These are phyloP conservation scores for Citrus cavaleriei DNA, from an alignment of 345 rosid genomes.

Conservation along the genomic window DNA sequence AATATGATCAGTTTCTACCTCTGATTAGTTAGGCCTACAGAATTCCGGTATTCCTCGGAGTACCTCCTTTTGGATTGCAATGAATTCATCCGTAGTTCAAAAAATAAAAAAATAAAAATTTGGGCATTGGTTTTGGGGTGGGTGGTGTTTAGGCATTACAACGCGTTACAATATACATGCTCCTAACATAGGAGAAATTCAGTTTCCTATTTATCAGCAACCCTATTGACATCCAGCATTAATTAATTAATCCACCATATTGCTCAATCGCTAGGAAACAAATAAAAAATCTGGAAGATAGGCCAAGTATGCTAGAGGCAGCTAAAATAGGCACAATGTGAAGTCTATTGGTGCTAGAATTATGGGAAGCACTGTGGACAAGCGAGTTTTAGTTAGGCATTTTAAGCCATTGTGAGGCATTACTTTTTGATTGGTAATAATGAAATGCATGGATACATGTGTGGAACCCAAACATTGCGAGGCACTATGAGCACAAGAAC, in stretches of 20 bases:
- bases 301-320: neutral
- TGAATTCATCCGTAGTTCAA: neutral
- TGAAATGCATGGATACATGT: neutral
- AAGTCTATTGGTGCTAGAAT: neutral
- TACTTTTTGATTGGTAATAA: neutral
- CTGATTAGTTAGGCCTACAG: no score
- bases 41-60: neutral
- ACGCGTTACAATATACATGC: neutral
- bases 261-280: neutral
- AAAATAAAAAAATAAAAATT: neutral
- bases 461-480: neutral
- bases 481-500: neutral
- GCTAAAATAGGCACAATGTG: no score
- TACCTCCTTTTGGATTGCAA: neutral
- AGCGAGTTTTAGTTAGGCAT: neutral
- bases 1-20: neutral
- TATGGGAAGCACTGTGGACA: neutral
- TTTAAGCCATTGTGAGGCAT: neutral
- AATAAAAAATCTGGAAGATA: neutral
- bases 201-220: neutral
- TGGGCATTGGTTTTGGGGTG: neutral
- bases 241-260: neutral
- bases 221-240: neutral
- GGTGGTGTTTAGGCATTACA: neutral
- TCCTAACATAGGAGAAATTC: neutral